Base-by-base conservation (phyloP, 495 filamentous ascomycete genomes). In the Pyronema omphalodes region DNA sequence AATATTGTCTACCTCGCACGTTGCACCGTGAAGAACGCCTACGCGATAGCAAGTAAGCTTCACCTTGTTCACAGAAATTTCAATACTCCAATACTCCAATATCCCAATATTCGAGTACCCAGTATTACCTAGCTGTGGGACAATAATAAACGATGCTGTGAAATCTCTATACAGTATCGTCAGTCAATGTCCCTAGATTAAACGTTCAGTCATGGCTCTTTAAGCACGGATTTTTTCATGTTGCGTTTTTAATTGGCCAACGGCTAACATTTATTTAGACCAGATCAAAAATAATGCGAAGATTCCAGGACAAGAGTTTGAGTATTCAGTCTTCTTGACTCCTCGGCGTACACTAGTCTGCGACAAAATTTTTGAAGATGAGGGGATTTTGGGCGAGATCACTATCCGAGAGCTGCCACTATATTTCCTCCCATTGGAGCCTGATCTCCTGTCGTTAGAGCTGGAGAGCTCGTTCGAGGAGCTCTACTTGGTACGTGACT, bases 1-100 rank as follows among this genome's bases (percentile, higher is more conserved):
- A 96, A 95, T 76, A 80, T 99, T 54, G 79, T 96, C 55, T 96
- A 94, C 70, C 74, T 96, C 51, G 84, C 82, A 11, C 76, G 86
- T 59, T 88, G 86, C 62, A 89, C 83, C 64, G 77, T 83, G 56
- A 80, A 74, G 59, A 81, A 88, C 60, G 82, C 86, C 50, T 79
- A 82, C 61, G 73, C 78, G 47, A 87, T 95, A 68, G 86, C 89
- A 71, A 83, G 93, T 99, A 80, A 70, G 87, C 76, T 23, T 45
- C 37, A 34, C 37, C 37, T 35, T 18, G 9, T 45, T 39, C 37
- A 7, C 47, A 1, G 12, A 51, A 40, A 17, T 52, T 14, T 3
- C 14, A 47, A n/a, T 17, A 23, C 44, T 3, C 15, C 6, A 1
- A 12, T 17, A 11, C 44, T n/a, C n/a, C n/a, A n/a, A n/a, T n/a